Base-by-base conservation (phyloP, 176 grass and related monocot species). In the Triticum turgidum region DNA sequence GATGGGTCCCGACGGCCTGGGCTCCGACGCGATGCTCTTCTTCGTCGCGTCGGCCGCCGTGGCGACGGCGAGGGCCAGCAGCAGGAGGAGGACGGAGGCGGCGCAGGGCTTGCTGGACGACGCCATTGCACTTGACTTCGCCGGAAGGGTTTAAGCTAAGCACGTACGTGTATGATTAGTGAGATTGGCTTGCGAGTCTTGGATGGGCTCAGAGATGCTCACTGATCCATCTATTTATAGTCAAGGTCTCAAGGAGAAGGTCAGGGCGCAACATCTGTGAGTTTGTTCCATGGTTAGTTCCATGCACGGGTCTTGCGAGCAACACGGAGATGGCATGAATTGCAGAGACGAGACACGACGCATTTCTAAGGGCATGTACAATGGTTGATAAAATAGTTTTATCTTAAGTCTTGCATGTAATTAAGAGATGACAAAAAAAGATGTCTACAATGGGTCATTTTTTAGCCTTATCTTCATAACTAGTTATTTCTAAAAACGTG, bases 101-200 rank as follows among this genome's bases (percentile, higher is more conserved):
- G 35, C 61, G 73, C 27, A 77, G 65, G 65, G 15, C 84, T 59
- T 80, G 65, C 14, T 71, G 65, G 73, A 33, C 14, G 51, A 86
- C 51, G 84, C 65, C 84, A 86, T 80, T 76, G 44, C 4, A 2
- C 42, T 76, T 52, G 67, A 3, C 27, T 66, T 29, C 11, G 64
- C 11, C 61, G 22, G 61, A 64, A 25, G 24, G 10, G 25, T 9
- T 44, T 44, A 44, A 44, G 41, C 41, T 65, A 13, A 29, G 24
- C 22, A 11, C 11, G 62, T 12, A 29, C 62, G 1, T 5, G 4
- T 30, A 9, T 9, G 45, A 20, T 9, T 8, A 13, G 13, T 18
- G 42, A 49, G 13, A 4, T 49, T 9, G 41, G 42, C 5, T 66
- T 22, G 76, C 14, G 10, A n/a, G 29, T n/a, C 34, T 78, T 76